A percentile compares a stretch with the other conserved stretches of the same genome.
phyloP scores from a whole-genome alignment of 192 early-diverging fungal genomes.

The Cetraspora pellucida region DNA sequence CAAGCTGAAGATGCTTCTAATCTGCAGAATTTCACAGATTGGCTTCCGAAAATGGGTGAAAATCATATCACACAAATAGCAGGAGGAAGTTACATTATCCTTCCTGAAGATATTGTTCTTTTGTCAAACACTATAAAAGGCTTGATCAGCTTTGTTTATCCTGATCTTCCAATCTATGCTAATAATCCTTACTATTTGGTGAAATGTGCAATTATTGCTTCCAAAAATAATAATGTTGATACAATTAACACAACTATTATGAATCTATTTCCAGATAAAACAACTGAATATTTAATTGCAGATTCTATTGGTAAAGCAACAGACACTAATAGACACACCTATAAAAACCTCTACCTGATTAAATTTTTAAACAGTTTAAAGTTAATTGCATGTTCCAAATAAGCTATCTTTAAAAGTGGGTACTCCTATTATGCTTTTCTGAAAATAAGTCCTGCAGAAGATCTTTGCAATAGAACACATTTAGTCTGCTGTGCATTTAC shows the following conservation, averaged over 20 bases:
- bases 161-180: background rate
- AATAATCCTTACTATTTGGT: background rate
- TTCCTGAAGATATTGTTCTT: slow-evolving; percentile 7
- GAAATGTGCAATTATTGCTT: slow-evolving; percentile 28
- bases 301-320: background rate
- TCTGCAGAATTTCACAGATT: slow-evolving; percentile 22
- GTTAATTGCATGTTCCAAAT: slow-evolving; percentile 7
- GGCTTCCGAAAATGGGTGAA: background rate
- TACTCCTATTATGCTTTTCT: slow-evolving; percentile 14
- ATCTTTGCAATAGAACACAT: slow-evolving; percentile 28
- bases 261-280: background rate
- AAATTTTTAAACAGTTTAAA: slow-evolving; percentile 18
- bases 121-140: background rate
- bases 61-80: background rate
- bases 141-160: slow-evolving; percentile 29
- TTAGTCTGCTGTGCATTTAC: background rate
- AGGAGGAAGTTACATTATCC: background rate
- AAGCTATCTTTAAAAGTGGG: slow-evolving; percentile 22
- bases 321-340: no score
- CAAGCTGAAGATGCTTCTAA: background rate
- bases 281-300: slow-evolving; percentile 14
- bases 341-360: background rate
- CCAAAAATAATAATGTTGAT: slow-evolving; percentile 34
- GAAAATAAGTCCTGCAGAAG: slow-evolving; percentile 15
- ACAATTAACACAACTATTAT: slow-evolving; percentile 29